These are phyloP conservation scores for Chaetomium strumarium DNA, from an alignment of 2,329 filamentous ascomycete species.

Conservation along the genomic window DNA sequence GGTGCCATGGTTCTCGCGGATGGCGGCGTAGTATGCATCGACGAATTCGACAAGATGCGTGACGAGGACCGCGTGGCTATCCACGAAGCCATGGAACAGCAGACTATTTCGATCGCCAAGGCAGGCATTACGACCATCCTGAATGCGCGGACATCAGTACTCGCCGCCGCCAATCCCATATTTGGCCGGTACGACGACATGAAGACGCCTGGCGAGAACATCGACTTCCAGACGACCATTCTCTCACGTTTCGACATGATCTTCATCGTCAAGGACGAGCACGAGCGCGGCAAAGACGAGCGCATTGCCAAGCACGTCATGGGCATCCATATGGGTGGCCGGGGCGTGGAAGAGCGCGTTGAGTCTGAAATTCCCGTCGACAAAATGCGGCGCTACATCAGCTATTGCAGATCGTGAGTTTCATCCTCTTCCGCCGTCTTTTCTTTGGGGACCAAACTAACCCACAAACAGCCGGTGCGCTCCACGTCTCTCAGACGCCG, in stretches of 20 bases:
- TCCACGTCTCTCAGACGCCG: slow-evolving; percentile 81
- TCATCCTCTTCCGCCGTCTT: not conserved
- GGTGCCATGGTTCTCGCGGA: slow-evolving; percentile 98
- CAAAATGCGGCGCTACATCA: slow-evolving; percentile 96
- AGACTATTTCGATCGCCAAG: slow-evolving; percentile 98
- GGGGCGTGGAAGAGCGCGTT: slow-evolving; percentile 71
- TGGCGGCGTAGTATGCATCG: slow-evolving; percentile 94
- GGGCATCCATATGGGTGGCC: slow-evolving; percentile 90
- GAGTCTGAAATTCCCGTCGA: slow-evolving; percentile 90
- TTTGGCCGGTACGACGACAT: slow-evolving; percentile 98
- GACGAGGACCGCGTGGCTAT: slow-evolving; percentile 97
- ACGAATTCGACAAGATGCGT: slow-evolving; percentile 99
- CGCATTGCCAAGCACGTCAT: slow-evolving; percentile 95
- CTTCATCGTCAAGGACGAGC: slow-evolving; percentile 95
- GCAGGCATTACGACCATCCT: slow-evolving; percentile 97
- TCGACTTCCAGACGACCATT: slow-evolving; percentile 98
- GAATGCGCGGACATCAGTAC: slow-evolving; percentile 88
- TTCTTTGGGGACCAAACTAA: not conserved
- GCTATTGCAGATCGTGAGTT: slow-evolving; percentile 90
- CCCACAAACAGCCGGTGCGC: slow-evolving; percentile 66
- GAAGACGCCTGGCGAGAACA: slow-evolving; percentile 96
- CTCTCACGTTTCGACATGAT: slow-evolving; percentile 99
- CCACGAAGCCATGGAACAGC: slow-evolving; percentile 99
- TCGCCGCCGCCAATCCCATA: slow-evolving; percentile 94
- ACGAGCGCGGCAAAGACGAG: slow-evolving; percentile 84